Percentiles rank a stretch among this genome's conserved stretches.
phyloP scores from a whole-genome alignment of 208 protist genomes.

The Trypanosoma mega region DNA sequence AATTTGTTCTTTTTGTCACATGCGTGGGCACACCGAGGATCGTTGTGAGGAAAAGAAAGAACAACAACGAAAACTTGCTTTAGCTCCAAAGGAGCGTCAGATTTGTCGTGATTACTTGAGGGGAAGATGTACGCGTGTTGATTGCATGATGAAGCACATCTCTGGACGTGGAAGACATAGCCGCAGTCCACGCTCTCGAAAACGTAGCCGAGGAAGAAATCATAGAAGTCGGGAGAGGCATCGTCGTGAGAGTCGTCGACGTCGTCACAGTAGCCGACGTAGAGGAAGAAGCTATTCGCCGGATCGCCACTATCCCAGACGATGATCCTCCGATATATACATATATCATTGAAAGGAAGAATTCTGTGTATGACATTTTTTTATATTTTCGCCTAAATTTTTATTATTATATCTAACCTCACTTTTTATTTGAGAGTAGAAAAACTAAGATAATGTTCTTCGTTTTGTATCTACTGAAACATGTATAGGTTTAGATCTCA shows the following conservation, averaged over 20 bases:
- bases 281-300: conserved; percentile 25
- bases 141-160: conserved; percentile 29
- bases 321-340: too few relatives aligned
- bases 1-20: conserved; percentile 25
- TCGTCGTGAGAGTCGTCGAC: conserved; percentile 3
- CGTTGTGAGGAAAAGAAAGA: conserved; percentile 27
- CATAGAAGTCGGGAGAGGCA: conserved; percentile 20
- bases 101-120: conserved; percentile 33
- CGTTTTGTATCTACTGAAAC: background rate
- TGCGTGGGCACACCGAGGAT: conserved; percentile 12
- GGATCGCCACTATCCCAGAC: conserved; percentile 19
- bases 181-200: conserved; percentile 14
- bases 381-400: conserved; percentile 12
- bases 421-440: background rate
- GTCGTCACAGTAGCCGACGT: conserved; percentile 12
- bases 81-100: conserved; percentile 22
- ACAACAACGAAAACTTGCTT: conserved; percentile 24
- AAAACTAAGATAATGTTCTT: conserved; percentile 1
- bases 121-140: conserved; percentile 21
- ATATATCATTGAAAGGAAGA: conserved; percentile 6
- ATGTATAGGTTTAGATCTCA: background rate
- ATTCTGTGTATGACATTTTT: conserved; percentile 4
- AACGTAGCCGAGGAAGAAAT: conserved; percentile 5
- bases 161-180: background rate
- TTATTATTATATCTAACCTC: conserved; percentile 6